A percentile compares a stretch with the other conserved stretches of the same genome.
Evolutionary conservation across 2,329 filamentous ascomycete species (phyloP).

Genomic region (Claviceps digitariae): DNA sequence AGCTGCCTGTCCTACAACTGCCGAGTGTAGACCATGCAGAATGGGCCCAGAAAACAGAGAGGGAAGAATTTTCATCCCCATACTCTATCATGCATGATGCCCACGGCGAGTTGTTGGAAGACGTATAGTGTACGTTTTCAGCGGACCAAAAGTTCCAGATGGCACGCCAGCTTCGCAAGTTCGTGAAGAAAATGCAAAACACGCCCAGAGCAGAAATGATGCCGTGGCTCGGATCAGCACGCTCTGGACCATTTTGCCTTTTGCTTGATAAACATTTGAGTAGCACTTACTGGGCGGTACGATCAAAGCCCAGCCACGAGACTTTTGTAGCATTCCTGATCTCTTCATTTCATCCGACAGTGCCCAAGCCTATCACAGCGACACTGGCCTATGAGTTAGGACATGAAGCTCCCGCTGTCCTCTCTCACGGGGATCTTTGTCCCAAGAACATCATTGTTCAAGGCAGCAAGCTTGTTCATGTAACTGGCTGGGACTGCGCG

Average conservation of each 20-base stretch:
- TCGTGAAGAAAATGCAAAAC: constrained; percentile 13
- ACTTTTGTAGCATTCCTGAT: constrained; percentile 15
- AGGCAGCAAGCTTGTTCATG: constrained; percentile 11
- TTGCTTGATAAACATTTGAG: constrained; percentile 14
- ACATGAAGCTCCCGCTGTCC: constrained; percentile 7
- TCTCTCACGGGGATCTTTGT: constrained; percentile 15
- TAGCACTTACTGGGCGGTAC: constrained; percentile 15
- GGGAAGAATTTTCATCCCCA: neutral
- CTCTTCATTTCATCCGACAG: constrained; percentile 13
- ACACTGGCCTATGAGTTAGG: constrained; percentile 11
- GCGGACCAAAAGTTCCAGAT: constrained; percentile 12
- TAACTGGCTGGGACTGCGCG: constrained; percentile 19
- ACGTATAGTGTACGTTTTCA: constrained; percentile 14
- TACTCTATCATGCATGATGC: constrained; percentile 3
- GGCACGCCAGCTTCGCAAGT: constrained; percentile 14
- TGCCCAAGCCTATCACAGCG: constrained; percentile 12
- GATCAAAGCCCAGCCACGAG: constrained; percentile 5
- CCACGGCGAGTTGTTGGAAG: constrained; percentile 16
- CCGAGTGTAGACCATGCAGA: neutral
- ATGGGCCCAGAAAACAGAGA: neutral
- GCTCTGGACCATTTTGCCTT: constrained; percentile 10
- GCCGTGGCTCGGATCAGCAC: constrained; percentile 10
- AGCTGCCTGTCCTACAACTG: constrained; percentile 9
- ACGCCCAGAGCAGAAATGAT: neutral
- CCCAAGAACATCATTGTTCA: constrained; percentile 18